Evolutionary conservation across 177 flowering plant genomes (phyloP).

Genomic region (Vitis hybrid): DNA sequence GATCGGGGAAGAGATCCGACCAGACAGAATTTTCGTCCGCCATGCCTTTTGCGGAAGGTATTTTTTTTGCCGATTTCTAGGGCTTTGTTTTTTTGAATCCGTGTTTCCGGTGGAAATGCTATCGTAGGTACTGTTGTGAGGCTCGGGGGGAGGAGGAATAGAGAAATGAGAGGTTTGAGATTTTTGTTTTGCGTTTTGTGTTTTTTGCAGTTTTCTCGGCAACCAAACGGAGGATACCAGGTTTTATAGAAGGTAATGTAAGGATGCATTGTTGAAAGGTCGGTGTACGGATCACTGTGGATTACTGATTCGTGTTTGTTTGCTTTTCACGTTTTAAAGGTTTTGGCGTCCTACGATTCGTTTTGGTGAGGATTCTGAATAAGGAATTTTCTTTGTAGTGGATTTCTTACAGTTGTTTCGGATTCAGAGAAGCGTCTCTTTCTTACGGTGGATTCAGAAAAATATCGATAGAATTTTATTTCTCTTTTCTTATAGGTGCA

Average conservation of each 20-base stretch:
- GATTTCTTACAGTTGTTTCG: conserved; percentile 15
- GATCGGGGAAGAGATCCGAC: conserved; percentile 11
- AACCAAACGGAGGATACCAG: conserved; percentile 1
- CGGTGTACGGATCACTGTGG: conserved; percentile 5
- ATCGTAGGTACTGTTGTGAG: no score
- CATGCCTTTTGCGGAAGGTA: conserved; percentile 33
- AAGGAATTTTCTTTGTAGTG: conserved; percentile 25
- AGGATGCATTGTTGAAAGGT: not conserved
- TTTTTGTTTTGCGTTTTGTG: not conserved
- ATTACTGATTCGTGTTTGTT: conserved; percentile 30
- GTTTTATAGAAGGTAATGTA: not conserved
- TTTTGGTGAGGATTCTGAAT: conserved; percentile 62
- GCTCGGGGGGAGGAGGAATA: no score
- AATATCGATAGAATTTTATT: not conserved
- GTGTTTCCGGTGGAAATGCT: no score
- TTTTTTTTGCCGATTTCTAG: conserved; percentile 2
- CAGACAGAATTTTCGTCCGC: not conserved
- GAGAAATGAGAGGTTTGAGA: no score
- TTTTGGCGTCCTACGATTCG: conserved; percentile 41
- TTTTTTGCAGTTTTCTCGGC: conserved; percentile 3
- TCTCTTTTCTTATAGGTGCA: not conserved
- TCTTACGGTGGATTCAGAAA: conserved; percentile 28
- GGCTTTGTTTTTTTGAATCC: not conserved
- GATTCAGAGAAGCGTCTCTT: conserved; percentile 24
- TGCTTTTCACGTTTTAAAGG: conserved; percentile 26